Base-by-base conservation (phyloP, 2,329 filamentous ascomycete genomes). In the Fusarium austroafricanum region DNA sequence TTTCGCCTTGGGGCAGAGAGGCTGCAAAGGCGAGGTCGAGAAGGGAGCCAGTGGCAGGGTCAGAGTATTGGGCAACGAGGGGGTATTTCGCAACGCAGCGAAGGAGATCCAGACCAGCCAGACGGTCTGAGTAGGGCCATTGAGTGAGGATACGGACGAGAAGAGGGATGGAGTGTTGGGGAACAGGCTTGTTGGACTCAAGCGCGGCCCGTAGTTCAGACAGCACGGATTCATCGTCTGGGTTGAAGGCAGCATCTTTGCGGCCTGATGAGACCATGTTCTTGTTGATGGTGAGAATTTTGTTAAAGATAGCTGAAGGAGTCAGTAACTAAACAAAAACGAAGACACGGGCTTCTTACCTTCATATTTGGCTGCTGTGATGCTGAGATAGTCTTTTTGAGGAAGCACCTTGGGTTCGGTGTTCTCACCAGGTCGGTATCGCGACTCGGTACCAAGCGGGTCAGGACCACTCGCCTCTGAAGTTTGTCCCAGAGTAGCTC, bases 41-140 rank as follows among this genome's bases (percentile, higher is more conserved):
- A 14, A 94, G 81, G 35, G 87, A 89, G 5, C 82, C 82, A 29
- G 84, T 80, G 4, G 81, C 79, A 1, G 84, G 79, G 50, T 87
- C 84, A 0, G 81, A 80, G 49, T 87, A 87, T 10, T 86, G 84
- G 3, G 92, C 90, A n/a, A 89, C 87, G 2, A 86, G 80, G 1
- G 92, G 87, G 7, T 87, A 88, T 2, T 89, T 88, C 2, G 92
- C 90, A 28, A 96, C 83, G 47, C 96, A 89, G n/a, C 96, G 92
- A 7, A 98, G 84, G 2, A 98, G 83, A 77, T 98, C 96, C 1
- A 99, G 86, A 14, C 90, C 92, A 1, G 96, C 92, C 0, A 99
- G 85, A 44, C 94, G 90, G 70, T 93, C 92, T 14, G 89, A 84
- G 53, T 91, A 89, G 4, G 94, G 91, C 96, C 96, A 99, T 31